Percentiles rank a stretch among this genome's conserved stretches.
These are phyloP conservation scores for Plasmodium knowlesi DNA, from an alignment of 169 alveolate species.

Conservation along the genomic window DNA sequence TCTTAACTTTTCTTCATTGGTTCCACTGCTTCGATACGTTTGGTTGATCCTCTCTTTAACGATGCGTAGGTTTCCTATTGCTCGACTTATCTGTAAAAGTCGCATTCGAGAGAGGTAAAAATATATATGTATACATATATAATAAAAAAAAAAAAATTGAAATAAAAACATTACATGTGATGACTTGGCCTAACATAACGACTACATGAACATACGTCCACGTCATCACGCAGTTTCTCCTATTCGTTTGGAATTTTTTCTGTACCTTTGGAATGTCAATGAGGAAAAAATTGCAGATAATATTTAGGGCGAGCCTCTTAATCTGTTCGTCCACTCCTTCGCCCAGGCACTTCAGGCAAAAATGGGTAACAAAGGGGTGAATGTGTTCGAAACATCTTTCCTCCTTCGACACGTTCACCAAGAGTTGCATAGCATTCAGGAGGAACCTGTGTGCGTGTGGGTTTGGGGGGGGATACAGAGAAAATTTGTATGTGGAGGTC, in stretches of 20 bases:
- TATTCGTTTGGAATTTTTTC: background rate
- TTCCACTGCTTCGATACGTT: background rate
- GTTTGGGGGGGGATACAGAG: background rate
- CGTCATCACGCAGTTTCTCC: background rate
- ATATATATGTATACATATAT: too few species aligned
- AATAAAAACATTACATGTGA: background rate
- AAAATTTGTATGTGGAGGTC: background rate
- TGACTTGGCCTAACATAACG: background rate
- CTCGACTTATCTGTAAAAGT: conserved; percentile 13
- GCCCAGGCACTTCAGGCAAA: conserved; percentile 19
- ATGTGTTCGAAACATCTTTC: conserved; percentile 46
- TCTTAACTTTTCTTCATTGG: background rate
- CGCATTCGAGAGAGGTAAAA: background rate
- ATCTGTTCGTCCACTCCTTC: conserved; percentile 19
- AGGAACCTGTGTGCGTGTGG: conserved; percentile 14
- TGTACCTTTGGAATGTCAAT: conserved; percentile 47
- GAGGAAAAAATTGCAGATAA: conserved; percentile 40
- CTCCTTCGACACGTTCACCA: conserved; percentile 29
- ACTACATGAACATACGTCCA: background rate
- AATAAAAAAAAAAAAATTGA: conserved; percentile 7
- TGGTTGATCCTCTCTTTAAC: conserved; percentile 20
- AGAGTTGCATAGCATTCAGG: background rate
- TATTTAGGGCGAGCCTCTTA: conserved; percentile 17
- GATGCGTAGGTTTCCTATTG: background rate
- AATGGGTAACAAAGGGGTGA: background rate